Evolutionary conservation across 805 yeast species (phyloP).

Genomic region (Yarrowia deformans): DNA sequence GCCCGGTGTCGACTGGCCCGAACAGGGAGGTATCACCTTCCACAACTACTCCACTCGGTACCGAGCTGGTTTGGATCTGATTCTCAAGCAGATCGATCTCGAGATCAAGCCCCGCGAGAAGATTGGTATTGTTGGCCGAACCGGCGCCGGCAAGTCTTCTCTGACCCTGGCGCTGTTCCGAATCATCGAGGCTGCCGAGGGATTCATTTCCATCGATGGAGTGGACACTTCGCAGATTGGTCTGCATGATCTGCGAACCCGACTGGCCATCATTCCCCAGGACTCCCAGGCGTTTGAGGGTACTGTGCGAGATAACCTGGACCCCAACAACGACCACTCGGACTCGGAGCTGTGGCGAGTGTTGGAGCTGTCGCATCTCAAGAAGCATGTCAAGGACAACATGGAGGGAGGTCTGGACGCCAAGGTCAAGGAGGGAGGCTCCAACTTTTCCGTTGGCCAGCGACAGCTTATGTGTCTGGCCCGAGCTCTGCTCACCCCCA

Average conservation of each 20-base stretch:
- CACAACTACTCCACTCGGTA: slow-evolving; percentile 82
- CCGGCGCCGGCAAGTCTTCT: slow-evolving; percentile 96
- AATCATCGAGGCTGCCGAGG: slow-evolving; percentile 76
- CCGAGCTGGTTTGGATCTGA: slow-evolving; percentile 80
- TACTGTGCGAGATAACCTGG: slow-evolving; percentile 81
- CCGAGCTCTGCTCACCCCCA: slow-evolving; percentile 77
- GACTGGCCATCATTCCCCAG: slow-evolving; percentile 87
- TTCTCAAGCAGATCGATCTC: slow-evolving; percentile 70
- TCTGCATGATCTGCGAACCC: slow-evolving; percentile 75
- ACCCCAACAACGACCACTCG: slow-evolving; percentile 71
- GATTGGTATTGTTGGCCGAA: slow-evolving; percentile 94
- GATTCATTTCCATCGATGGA: slow-evolving; percentile 76
- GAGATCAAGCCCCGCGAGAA: slow-evolving; percentile 77
- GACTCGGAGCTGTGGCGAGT: slow-evolving; percentile 89
- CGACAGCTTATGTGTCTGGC: slow-evolving; percentile 85
- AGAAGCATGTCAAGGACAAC: slow-evolving; percentile 59
- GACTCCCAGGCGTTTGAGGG: slow-evolving; percentile 94
- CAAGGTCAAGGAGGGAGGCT: slow-evolving; percentile 74
- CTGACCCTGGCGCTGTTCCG: slow-evolving; percentile 84
- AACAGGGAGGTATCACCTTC: slow-evolving; percentile 69
- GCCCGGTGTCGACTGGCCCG: slow-evolving; percentile 80
- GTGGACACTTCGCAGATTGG: slow-evolving; percentile 73
- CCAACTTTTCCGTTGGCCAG: slow-evolving; percentile 89
- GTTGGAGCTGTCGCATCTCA: slow-evolving; percentile 78
- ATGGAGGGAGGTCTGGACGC: slow-evolving; percentile 67